Evolutionary conservation across 768 basidiomycete species (phyloP), one percentile per base, ranked within the genome.

Genomic region (Kwoniella bestiolae): DNA sequence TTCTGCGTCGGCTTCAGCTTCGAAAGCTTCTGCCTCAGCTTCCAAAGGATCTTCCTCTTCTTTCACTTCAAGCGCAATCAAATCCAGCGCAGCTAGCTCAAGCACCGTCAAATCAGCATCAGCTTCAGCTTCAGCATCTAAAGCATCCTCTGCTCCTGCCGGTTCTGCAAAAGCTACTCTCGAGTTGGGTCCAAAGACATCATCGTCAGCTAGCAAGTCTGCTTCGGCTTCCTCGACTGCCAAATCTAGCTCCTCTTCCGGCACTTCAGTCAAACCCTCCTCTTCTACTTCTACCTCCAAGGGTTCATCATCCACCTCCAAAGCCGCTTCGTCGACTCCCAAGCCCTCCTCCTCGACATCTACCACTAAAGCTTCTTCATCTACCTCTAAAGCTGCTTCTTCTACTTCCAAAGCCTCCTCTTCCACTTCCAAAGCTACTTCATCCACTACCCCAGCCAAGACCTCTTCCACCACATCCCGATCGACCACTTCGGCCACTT

Each of bases 281-380:
- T 49, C 57, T 12, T 18, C 52, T 2, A 41, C 38, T 41, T 41
- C 38, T 5, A 41, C 38, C 18, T 38, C 64, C n/a, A 28, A 31
- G 21, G n/a, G n/a, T n/a, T n/a, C 66, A 28, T 58, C 66, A 23
- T 44, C 58, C 31, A 32, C 51, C 34, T 44, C 51, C 26, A 35
- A 35, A 18, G 21, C 45, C 28, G 21, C 61, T 18, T n/a, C n/a
- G n/a, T n/a, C n/a, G n/a, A n/a, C n/a, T n/a, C n/a, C n/a, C n/a
- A n/a, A n/a, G n/a, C n/a, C n/a, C n/a, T 45, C 31, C 9, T 28
- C 46, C 12, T 68, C 70, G 4, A 5, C 64, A 35, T 60, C 68
- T 12, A 50, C 66, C 23, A 25, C 62, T 16, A 28, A 60, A 11
- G 35, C 65, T 55, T 46, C 67, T n/a, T 59, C 67, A 26, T 31